Evolutionary conservation across 768 basidiomycete genomes (phyloP).

Genomic region (Macrolepiota fuliginosa): DNA sequence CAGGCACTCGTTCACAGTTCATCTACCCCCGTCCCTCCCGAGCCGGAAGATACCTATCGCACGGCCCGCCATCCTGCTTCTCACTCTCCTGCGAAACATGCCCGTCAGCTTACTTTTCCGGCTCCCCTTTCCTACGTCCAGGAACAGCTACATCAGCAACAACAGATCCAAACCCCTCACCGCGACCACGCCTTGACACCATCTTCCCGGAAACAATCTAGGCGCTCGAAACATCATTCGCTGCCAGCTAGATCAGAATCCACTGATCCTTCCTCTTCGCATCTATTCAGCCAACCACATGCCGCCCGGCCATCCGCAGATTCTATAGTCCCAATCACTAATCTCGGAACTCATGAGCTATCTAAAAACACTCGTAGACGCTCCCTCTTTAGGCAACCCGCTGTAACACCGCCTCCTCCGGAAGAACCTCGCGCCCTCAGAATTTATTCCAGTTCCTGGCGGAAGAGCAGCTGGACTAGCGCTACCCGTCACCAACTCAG

Average conservation of each 20-base stretch:
- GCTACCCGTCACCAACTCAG: neutral
- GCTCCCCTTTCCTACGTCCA: conserved; percentile 59
- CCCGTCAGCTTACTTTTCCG: conserved; percentile 70
- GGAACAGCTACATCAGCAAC: conserved; percentile 13
- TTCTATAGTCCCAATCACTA: conserved; percentile 18
- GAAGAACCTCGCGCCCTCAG: conserved; percentile 30
- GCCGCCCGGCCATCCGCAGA: conserved; percentile 24
- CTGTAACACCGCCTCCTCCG: conserved; percentile 25
- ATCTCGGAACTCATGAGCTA: conserved; percentile 7
- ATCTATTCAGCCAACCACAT: conserved; percentile 2
- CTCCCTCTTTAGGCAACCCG: conserved; percentile 20
- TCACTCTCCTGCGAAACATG: conserved; percentile 20
- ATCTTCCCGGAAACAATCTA: conserved; percentile 6
- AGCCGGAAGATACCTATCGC: conserved; percentile 38
- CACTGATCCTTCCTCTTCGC: neutral
- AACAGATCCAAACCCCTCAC: conserved; percentile 14
- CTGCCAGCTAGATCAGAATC: conserved; percentile 10
- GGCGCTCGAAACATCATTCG: conserved; percentile 21
- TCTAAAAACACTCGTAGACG: conserved; percentile 24
- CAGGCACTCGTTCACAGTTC: conserved; percentile 73
- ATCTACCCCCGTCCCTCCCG: conserved; percentile 40
- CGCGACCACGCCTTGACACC: neutral
- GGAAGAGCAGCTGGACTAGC: conserved; percentile 20
- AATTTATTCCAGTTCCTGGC: conserved; percentile 27
- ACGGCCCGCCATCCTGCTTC: conserved; percentile 24